Evolutionary conservation across 2,329 filamentous ascomycete species (phyloP).

Genomic region (Rachicladosporium sp.): DNA sequence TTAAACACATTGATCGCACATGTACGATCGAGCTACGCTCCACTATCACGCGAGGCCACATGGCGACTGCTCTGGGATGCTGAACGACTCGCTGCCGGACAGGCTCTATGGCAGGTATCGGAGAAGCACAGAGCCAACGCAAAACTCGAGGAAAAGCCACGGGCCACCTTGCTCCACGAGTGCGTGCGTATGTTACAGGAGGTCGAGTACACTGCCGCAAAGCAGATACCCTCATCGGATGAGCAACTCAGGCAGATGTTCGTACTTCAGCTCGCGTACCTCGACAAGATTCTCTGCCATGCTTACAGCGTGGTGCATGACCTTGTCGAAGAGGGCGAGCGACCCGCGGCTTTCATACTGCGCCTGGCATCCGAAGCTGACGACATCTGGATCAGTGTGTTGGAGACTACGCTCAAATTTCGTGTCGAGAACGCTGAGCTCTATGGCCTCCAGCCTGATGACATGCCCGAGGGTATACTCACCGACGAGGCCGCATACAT

Average conservation of each 20-base stretch:
- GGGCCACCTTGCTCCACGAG: slow-evolving; percentile 59
- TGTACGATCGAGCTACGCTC: slow-evolving; percentile 50
- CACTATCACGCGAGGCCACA: slow-evolving; percentile 53
- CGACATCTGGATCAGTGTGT: slow-evolving; percentile 55
- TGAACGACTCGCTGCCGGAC: slow-evolving; percentile 75
- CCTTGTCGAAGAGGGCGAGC: slow-evolving; percentile 10
- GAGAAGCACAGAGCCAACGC: slow-evolving; percentile 47
- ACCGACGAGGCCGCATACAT: slow-evolving; percentile 45
- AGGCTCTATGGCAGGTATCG: slow-evolving; percentile 68
- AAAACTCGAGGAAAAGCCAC: slow-evolving; percentile 42
- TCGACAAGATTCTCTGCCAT: slow-evolving; percentile 16
- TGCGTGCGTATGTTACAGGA: slow-evolving; percentile 67
- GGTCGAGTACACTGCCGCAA: slow-evolving; percentile 57
- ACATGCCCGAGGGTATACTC: slow-evolving; percentile 38
- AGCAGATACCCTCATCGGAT: slow-evolving; percentile 54
- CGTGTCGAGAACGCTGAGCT: slow-evolving; percentile 54
- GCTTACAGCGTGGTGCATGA: slow-evolving; percentile 11
- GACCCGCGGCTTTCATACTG: slow-evolving; percentile 31
- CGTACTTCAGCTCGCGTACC: slow-evolving; percentile 30
- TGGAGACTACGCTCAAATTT: slow-evolving; percentile 56
- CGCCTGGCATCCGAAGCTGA: slow-evolving; percentile 52
- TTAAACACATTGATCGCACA: slow-evolving; percentile 64
- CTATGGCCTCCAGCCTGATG: slow-evolving; percentile 62
- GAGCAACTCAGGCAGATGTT: slow-evolving; percentile 83
- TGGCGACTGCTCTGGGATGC: slow-evolving; percentile 83